Base-by-base conservation (phyloP, 2,329 filamentous ascomycete genomes). In the Lizonia empirigonia region DNA sequence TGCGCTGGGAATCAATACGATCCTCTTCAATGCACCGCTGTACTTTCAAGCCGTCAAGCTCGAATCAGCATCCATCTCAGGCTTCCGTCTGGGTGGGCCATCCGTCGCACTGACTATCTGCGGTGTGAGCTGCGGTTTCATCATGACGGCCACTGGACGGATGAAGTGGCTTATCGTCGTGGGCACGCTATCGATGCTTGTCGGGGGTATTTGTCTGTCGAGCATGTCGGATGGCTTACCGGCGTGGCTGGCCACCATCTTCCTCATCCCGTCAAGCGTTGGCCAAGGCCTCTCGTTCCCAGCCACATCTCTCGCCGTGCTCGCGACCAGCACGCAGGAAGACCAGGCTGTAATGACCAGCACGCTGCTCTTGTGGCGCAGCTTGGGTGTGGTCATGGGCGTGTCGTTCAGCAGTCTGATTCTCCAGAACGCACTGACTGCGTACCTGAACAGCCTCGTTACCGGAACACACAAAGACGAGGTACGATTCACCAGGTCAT, bases 301-400 rank as follows among this genome's bases (percentile, higher is more conserved):
- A 2, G 74, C 75, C 2, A 66, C 70, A 5, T 75, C 69, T 13
- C 68, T 78, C 24, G 72, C 72, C 2, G 70, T 76, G 8, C 67
- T 79, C 3, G 73, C 75, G 1, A 71, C 74, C 10, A 77, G 74
- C 40, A 67, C 68, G 4, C 71, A 76, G 52, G 72, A 72, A 23
- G 77, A 79, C 9, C 76, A 78, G 54, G 76, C 76, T 0, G 76
- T 78, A 16, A 74, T 77, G 62, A 89, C 87, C 1, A 85, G 82
- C 44, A 90, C 88, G 0, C 75, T 92, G 53, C 81, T 87, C 15
- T 75, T 92, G 15, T 91, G 87, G 84, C 81, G 89, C 46, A 85
- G 83, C 50, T 72, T 92, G 5, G 89, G 89, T 6, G 82, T 81
- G 48, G 88, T 92, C 1, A 79, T 91, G 64, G 89, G 89, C n/a